phyloP scores from a whole-genome alignment of 2,329 filamentous ascomycete species.

The Phialocephala subalpina region DNA sequence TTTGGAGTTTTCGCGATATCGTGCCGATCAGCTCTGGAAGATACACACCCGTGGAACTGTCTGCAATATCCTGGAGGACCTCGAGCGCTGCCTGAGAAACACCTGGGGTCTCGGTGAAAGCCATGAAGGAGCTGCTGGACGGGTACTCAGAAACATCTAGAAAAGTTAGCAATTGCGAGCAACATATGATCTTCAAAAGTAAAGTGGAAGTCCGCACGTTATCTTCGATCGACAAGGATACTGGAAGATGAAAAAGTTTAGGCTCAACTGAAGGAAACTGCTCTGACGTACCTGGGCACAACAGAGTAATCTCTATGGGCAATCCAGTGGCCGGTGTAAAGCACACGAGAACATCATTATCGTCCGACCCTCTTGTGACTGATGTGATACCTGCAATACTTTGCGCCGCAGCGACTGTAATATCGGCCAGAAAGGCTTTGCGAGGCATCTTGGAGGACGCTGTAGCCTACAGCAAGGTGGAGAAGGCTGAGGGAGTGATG shows the following conservation, averaged over 20 bases:
- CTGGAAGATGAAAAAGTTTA: not conserved
- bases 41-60: conserved; percentile 32
- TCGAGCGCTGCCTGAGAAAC: conserved; percentile 51
- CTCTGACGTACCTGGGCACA: conserved; percentile 34
- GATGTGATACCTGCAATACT: conserved; percentile 57
- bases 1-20: conserved; percentile 37
- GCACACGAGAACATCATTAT: conserved; percentile 74
- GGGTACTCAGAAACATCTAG: conserved; percentile 65
- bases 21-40: conserved; percentile 37
- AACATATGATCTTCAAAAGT: too few relatives aligned
- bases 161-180: conserved; percentile 22
- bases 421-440: conserved; percentile 69
- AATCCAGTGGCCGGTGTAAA: conserved; percentile 49
- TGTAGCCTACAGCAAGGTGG: conserved; percentile 11
- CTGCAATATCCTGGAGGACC: conserved; percentile 40
- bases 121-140: conserved; percentile 54
- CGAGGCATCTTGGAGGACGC: conserved; percentile 62
- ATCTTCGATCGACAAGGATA: not conserved
- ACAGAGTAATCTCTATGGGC: conserved; percentile 39
- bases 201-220: not conserved
- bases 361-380: conserved; percentile 70
- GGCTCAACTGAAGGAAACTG: not conserved
- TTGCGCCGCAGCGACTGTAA: conserved; percentile 48
- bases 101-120: conserved; percentile 59
- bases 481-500: conserved; percentile 1